phyloP scores from a whole-genome alignment of 78 protist species.

The Blattamonas nauphoetae region DNA sequence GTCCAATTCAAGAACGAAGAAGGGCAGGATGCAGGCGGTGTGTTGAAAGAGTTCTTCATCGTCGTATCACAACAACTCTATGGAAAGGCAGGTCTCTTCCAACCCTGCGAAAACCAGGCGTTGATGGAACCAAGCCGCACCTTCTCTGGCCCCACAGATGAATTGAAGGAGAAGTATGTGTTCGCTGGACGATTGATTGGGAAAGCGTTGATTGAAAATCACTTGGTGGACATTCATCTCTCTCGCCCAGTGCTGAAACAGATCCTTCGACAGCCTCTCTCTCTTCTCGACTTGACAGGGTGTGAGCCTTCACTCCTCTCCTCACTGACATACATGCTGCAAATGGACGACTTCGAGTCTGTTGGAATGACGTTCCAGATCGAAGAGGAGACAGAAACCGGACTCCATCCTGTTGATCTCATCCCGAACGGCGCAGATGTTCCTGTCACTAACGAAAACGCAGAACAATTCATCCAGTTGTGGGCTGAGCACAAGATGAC shows the following conservation, averaged over 20 bases:
- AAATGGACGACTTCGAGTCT: background rate
- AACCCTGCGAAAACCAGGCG: slow-evolving; percentile 21
- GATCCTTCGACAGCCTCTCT: slow-evolving; percentile 60
- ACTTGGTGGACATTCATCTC: slow-evolving; percentile 66
- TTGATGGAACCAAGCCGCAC: slow-evolving; percentile 50
- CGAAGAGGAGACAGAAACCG: background rate
- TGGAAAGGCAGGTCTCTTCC: slow-evolving; percentile 51
- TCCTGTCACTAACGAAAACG: slow-evolving; percentile 78
- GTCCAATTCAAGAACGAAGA: slow-evolving; percentile 7
- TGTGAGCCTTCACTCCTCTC: slow-evolving; percentile 71
- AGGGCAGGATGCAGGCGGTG: slow-evolving; percentile 21
- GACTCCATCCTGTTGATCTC: background rate
- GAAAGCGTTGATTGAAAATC: slow-evolving; percentile 66
- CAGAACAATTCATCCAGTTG: slow-evolving; percentile 68
- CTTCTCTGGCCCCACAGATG: slow-evolving; percentile 34
- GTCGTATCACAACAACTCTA: slow-evolving; percentile 38
- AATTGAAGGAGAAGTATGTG: slow-evolving; percentile 43
- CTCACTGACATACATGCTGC: slow-evolving; percentile 38
- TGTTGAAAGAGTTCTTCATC: slow-evolving; percentile 51
- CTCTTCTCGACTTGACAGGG: slow-evolving; percentile 65
- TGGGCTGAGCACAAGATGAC: slow-evolving; percentile 26
- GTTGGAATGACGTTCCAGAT: background rate
- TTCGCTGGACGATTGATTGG: slow-evolving; percentile 72
- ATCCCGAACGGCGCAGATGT: slow-evolving; percentile 50
- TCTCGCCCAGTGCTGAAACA: slow-evolving; percentile 82